A percentile compares a stretch with the other conserved stretches of the same genome.
phyloP scores from a whole-genome alignment of 495 filamentous ascomycete genomes.

The Arthonia radiata region DNA sequence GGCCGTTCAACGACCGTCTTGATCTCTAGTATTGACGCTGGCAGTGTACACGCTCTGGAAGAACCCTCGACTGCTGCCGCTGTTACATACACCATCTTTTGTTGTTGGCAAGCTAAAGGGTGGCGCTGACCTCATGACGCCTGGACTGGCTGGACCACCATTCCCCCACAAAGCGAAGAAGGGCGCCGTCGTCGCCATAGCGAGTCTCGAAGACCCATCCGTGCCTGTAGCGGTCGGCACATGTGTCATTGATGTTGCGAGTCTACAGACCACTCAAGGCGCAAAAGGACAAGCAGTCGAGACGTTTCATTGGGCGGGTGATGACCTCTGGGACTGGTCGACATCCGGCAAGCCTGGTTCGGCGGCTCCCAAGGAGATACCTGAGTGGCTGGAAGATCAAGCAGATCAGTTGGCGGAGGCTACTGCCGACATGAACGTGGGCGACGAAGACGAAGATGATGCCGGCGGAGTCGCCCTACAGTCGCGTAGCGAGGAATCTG shows the following conservation, averaged over 20 bases:
- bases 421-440: no score
- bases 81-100: conserved; percentile 35
- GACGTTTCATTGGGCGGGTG: conserved; percentile 46
- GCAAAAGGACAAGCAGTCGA: conserved; percentile 43
- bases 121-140: conserved; percentile 54
- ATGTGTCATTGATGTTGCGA: conserved; percentile 40
- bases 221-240: conserved; percentile 40
- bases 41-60: conserved; percentile 42
- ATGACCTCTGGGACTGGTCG: conserved; percentile 48
- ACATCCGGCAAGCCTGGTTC: conserved; percentile 26
- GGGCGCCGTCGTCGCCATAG: conserved; percentile 38
- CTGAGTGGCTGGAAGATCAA: no score
- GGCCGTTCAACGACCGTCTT: not conserved
- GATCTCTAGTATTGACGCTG: not conserved
- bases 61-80: conserved; percentile 32
- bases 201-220: conserved; percentile 30
- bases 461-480: no score
- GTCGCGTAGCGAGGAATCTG: no score
- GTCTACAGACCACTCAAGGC: conserved; percentile 31
- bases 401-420: no score
- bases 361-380: no score
- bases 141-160: conserved; percentile 44
- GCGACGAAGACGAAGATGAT: no score
- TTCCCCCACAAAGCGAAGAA: conserved; percentile 37
- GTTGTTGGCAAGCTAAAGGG: conserved; percentile 38